Base-by-base conservation (phyloP, 371 early-diverging fungal species). In the Mucor mucedo region DNA sequence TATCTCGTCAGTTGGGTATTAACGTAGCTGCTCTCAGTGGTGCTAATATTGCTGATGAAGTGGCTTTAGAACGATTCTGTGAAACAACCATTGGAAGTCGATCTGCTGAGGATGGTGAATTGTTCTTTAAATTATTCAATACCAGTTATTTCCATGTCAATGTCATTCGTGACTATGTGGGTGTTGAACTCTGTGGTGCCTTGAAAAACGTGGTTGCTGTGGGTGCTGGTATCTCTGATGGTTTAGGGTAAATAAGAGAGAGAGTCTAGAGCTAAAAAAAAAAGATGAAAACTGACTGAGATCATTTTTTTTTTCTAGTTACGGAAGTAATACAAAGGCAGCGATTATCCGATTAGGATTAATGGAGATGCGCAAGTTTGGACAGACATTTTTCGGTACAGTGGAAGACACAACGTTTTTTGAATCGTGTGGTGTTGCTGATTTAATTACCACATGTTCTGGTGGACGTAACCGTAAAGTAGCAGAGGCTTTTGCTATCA, bases 41-140 rank as follows among this genome's bases (percentile, higher is more conserved):
- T 41, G 99, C 99, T 52, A 99, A 99, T 79, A 98, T 99, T 76
- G 99, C 99, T 29, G 87, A 85, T 62, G 99, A 99, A 71, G 95
- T 99, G n/a, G 98, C 99, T 1, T 79, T 85, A 67, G 96, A 95
- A 58, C 79, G 92, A 64, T 95, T 98, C 69, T 95, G 94, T 76
- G 99, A 99, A 78, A 90, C 95, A 0, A 99, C 99, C 0, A 90
- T 98, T 59, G 98, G 96, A 29, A 96, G 91, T 74, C 68, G 73
- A 27, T 78, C 85, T 42, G 60, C 57, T 21, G 81, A 80, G 29
- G 90, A 95, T 71, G 98, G 93, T 21, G 83, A 91, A 28, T 68
- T 93, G 40, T 92, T 94, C 77, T 78, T 87, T 48, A 82, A 91
- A 57, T 68, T 98, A 39, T 97, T 99, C 82, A 82, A 95, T 72